Evolutionary conservation across 2,329 filamentous ascomycete genomes (phyloP).

Genomic region (Talaromyces sp.): DNA sequence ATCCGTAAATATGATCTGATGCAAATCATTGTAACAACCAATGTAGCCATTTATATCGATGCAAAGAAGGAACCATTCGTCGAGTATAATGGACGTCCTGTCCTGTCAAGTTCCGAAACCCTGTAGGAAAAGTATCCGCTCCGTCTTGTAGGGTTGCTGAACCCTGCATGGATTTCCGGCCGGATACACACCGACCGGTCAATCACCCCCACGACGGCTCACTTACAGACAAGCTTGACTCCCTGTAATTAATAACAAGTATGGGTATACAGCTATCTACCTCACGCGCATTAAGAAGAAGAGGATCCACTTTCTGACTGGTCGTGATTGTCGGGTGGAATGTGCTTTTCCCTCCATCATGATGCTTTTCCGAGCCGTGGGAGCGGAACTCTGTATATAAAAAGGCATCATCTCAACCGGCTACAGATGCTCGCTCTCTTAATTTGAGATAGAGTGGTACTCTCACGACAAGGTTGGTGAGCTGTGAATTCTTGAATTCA

Average conservation of each 20-base stretch:
- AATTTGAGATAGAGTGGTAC: not conserved
- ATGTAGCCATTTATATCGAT: too few relatives aligned
- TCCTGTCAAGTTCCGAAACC: too few relatives aligned
- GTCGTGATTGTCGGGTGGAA: not conserved
- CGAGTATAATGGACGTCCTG: too few relatives aligned
- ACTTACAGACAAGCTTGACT: not conserved
- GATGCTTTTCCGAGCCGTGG: constrained; percentile 13
- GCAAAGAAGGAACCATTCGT: too few relatives aligned
- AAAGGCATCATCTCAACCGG: not conserved
- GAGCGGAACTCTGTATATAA: constrained; percentile 3
- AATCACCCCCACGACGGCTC: not conserved
- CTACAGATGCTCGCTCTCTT: not conserved
- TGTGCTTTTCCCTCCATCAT: constrained; percentile 3
- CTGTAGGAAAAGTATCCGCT: constrained; percentile 9
- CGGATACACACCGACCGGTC: not conserved
- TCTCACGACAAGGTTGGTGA: too few relatives aligned
- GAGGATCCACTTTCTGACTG: not conserved
- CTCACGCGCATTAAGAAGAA: not conserved
- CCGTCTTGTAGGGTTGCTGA: not conserved
- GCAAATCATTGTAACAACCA: too few relatives aligned
- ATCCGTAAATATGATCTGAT: too few relatives aligned
- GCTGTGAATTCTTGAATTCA: not conserved
- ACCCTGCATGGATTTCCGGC: not conserved
- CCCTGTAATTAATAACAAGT: not conserved
- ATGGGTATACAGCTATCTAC: not conserved